These are phyloP conservation scores for Xylariaceae sp. DNA, from an alignment of 2,329 filamentous ascomycete species.

Conservation along the genomic window DNA sequence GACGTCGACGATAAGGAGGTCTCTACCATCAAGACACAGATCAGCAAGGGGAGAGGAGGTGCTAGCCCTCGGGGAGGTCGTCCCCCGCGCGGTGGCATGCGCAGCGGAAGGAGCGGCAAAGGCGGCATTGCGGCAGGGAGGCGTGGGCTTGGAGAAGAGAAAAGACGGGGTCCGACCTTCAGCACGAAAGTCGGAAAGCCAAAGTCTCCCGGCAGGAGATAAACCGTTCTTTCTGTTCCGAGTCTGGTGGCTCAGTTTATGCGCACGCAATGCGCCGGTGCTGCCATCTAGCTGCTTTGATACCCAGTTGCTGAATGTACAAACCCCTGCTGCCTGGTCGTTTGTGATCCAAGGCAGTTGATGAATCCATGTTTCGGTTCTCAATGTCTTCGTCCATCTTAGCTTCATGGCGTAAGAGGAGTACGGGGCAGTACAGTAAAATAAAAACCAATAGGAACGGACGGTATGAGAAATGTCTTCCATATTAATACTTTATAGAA, in stretches of 20 bases:
- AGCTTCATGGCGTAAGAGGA: too few relatives aligned
- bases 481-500: too few relatives aligned
- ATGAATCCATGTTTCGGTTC: too few relatives aligned
- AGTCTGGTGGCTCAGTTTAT: not conserved
- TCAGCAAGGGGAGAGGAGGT: conserved; percentile 38
- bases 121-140: conserved; percentile 48
- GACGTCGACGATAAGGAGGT: conserved; percentile 54
- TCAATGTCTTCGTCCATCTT: too few relatives aligned
- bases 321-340: conserved; percentile 4
- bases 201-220: conserved; percentile 36
- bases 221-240: conserved; percentile 2
- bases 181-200: conserved; percentile 47
- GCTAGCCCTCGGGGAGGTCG: conserved; percentile 28
- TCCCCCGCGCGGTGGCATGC: conserved; percentile 21
- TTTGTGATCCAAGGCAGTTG: not conserved
- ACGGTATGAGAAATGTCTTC: too few relatives aligned
- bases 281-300: conserved; percentile 12
- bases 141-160: conserved; percentile 55
- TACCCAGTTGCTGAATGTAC: conserved; percentile 22
- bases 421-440: too few relatives aligned
- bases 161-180: conserved; percentile 46
- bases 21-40: conserved; percentile 54
- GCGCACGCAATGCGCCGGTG: not conserved
- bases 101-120: conserved; percentile 38
- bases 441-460: too few relatives aligned